Evolutionary conservation across 371 early-diverging fungal species (phyloP), one percentile per base, ranked within the genome.

Genomic region (Globomyces sp.): DNA sequence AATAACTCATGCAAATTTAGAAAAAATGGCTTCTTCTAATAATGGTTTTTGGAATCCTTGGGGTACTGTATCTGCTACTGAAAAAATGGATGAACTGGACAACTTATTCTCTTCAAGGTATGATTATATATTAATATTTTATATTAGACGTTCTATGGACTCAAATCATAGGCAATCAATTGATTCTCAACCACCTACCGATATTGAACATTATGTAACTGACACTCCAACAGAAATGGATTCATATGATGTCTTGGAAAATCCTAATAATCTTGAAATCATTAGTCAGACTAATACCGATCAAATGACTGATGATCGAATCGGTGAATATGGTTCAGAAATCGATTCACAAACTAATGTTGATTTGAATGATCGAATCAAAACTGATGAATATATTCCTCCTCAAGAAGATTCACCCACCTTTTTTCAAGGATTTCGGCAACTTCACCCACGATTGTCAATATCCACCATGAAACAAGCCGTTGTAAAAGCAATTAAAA

Each of bases 361-460:
- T 24, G 24, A 24, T 24, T 24, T 24, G 24, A 24, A 24, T 24
- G 24, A 24, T 24, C 24, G 24, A 24, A 24, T 24, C 24, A 24
- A 24, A 24, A 24, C 24, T 24, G 24, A 24, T 24, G 24, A 24
- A 24, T 24, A 24, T 24, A 24, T 24, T 24, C 24, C 24, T 24
- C 24, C 24, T 24, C 24, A 24, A 24, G 65, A 67, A 48, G 52
- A 51, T 39, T 34, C 64, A 4, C 72, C 74, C 13, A 77, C 77
- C 6, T 70, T 77, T 48, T 77, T 74, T 48, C 77, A 77, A 63
- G 77, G 77, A 6, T 77, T 77, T 46, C 63, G 74, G n/a, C 74
- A 74, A 8, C 42, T 68, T 3, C 57, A 77, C 51, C 77, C 77
- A 11, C 51, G 64, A 42, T 24, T 76, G 61, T 66, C 73, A 6